A percentile compares a stretch with the other conserved stretches of the same genome.
These are phyloP conservation scores for Neonothopanus nambi DNA, from an alignment of 1,284 basidiomycete species.

Conservation along the genomic window DNA sequence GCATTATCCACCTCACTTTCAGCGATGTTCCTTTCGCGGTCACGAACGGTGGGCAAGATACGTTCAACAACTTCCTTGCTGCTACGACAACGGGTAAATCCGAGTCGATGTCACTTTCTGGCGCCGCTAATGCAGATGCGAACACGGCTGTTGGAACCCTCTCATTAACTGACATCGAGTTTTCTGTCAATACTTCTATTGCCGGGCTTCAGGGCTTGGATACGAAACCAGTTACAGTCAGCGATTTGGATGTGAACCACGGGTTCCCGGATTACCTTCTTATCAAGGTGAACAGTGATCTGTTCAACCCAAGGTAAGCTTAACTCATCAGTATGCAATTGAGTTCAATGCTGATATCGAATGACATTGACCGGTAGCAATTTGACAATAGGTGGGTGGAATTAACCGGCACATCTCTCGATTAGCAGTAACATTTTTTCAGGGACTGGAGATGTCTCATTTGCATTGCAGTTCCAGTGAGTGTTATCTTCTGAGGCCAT, in stretches of 20 bases:
- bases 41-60: constrained; percentile 48
- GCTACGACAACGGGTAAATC: constrained; percentile 54
- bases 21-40: constrained; percentile 62
- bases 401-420: neutral
- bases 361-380: constrained; percentile 47
- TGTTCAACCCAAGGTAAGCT: constrained; percentile 63
- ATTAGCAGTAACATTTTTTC: constrained; percentile 10
- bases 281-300: constrained; percentile 61
- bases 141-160: constrained; percentile 76
- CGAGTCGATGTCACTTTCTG: constrained; percentile 60
- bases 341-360: constrained; percentile 3
- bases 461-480: constrained; percentile 58
- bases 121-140: constrained; percentile 59
- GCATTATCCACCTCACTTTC: constrained; percentile 68
- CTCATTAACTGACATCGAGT: constrained; percentile 59
- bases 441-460: constrained; percentile 68
- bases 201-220: constrained; percentile 70
- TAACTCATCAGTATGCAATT: neutral
- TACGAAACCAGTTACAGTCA: constrained; percentile 58
- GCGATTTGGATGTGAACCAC: constrained; percentile 67
- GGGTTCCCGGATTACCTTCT: constrained; percentile 71
- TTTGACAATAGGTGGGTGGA: constrained; percentile 59
- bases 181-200: constrained; percentile 63
- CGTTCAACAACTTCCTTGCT: constrained; percentile 70
- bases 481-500: constrained; percentile 21